Percentiles rank a stretch among this genome's conserved stretches.
phyloP scores from a whole-genome alignment of 73 alveolate species.

The Blepharisma japonicum region DNA sequence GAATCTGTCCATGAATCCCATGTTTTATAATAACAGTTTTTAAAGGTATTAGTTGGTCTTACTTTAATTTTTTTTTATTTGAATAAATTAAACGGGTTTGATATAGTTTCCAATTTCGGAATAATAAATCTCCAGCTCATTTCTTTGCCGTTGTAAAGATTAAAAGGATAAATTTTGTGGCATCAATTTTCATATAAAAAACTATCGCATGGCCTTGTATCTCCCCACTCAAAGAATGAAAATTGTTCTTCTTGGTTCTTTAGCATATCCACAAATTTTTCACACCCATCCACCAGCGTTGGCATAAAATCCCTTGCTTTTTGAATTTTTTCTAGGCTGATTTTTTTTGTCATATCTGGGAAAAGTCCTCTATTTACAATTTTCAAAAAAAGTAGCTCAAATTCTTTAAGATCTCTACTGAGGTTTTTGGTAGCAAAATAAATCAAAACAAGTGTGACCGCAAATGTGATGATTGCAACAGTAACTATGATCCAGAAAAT shows the following conservation, averaged over 20 bases:
- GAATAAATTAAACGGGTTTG: too few relatives aligned
- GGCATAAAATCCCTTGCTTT: not conserved
- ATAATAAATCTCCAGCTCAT: constrained; percentile 19
- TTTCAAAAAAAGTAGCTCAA: not conserved
- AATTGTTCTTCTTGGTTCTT: not conserved
- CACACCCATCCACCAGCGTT: not conserved
- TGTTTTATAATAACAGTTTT: not conserved
- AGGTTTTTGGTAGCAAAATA: not conserved
- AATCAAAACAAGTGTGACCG: not conserved
- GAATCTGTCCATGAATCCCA: constrained; percentile 7
- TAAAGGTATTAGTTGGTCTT: too few relatives aligned
- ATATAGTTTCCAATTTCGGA: too few relatives aligned
- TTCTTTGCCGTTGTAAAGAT: not conserved
- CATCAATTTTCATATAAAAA: constrained; percentile 1
- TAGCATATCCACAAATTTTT: not conserved
- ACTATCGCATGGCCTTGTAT: not conserved
- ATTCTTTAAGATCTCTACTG: not conserved
- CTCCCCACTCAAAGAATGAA: constrained; percentile 1
- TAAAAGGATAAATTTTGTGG: not conserved
- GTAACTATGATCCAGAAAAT: not conserved
- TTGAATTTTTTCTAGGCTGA: not conserved
- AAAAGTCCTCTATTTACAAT: not conserved
- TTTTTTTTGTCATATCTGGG: constrained; percentile 5
- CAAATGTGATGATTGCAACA: not conserved
- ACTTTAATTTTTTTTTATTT: too few relatives aligned